These are phyloP conservation scores for Ophiocordyceps unilateralis DNA, from an alignment of 2,329 filamentous ascomycete genomes.

Conservation along the genomic window DNA sequence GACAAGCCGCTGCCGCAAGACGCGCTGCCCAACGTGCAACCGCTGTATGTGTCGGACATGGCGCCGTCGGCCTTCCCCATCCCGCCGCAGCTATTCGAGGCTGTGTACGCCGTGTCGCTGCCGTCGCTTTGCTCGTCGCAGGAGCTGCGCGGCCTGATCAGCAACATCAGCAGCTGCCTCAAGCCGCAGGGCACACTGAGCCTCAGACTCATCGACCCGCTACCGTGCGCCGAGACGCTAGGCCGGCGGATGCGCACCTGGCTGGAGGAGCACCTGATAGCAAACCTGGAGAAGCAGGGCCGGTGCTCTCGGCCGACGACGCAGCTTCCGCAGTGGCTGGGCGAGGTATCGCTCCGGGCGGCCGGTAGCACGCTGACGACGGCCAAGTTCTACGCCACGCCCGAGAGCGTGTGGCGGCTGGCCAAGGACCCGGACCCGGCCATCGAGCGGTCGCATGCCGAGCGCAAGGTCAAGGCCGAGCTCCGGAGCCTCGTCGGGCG, in stretches of 20 bases:
- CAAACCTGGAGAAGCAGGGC: conserved; percentile 40
- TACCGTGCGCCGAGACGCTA: conserved; percentile 35
- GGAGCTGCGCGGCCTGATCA: conserved; percentile 38
- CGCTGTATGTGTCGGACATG: conserved; percentile 20
- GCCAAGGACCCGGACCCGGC: conserved; percentile 8
- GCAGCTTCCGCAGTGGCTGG: conserved; percentile 41
- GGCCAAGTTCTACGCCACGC: conserved; percentile 30
- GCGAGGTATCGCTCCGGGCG: conserved; percentile 32
- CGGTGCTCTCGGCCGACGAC: conserved; percentile 41
- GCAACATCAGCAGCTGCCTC: conserved; percentile 38
- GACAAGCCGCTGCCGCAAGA: conserved; percentile 19
- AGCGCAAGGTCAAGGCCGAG: conserved; percentile 22
- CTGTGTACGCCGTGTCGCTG: conserved; percentile 35
- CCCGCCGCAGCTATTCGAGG: conserved; percentile 25
- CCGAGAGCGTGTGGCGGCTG: conserved; percentile 10
- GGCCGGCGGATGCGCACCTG: conserved; percentile 41
- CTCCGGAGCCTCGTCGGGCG: conserved; percentile 35
- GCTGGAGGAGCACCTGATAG: conserved; percentile 42
- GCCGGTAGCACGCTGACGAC: conserved; percentile 28
- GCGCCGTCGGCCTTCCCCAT: conserved; percentile 19
- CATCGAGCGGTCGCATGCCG: conserved; percentile 6
- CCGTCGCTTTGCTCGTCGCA: conserved; percentile 37
- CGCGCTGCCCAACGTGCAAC: conserved; percentile 21
- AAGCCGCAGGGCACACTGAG: conserved; percentile 36
- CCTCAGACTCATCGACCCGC: conserved; percentile 44